These are phyloP conservation scores for Boletus sp. DNA, from an alignment of 1,284 basidiomycete species.

Conservation along the genomic window DNA sequence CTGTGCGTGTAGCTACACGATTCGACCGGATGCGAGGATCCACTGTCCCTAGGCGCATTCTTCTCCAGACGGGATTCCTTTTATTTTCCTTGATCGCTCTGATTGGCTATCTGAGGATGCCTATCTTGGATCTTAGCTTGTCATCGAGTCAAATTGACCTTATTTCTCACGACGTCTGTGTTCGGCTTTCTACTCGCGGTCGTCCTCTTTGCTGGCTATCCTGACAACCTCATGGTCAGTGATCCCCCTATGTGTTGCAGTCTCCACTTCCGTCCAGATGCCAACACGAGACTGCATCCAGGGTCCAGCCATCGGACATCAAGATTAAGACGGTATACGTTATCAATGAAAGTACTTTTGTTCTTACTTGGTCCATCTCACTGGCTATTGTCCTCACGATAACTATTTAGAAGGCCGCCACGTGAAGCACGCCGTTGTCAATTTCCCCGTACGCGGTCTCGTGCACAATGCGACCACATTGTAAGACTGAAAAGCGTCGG, in stretches of 20 bases:
- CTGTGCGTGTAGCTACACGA: conserved; percentile 3
- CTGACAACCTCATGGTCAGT: conserved; percentile 10
- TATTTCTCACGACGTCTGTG: conserved; percentile 12
- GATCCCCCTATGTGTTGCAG: conserved; percentile 1
- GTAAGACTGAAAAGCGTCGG: background rate
- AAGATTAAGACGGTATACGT: background rate
- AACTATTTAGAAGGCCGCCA: background rate
- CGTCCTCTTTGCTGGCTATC: background rate
- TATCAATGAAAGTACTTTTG: background rate
- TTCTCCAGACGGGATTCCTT: background rate
- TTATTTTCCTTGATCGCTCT: background rate
- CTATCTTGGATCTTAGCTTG: conserved; percentile 7
- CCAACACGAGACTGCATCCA: conserved; percentile 2
- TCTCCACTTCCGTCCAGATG: background rate
- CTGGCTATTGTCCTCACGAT: background rate
- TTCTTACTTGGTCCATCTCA: background rate
- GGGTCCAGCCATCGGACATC: conserved; percentile 1
- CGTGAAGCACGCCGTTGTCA: conserved; percentile 4
- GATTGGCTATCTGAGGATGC: background rate
- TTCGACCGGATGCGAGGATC: conserved; percentile 12
- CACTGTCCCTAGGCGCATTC: conserved; percentile 4
- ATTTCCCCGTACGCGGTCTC: background rate
- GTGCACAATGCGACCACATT: background rate
- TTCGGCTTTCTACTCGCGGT: background rate
- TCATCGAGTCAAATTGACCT: background rate